Evolutionary conservation across 2,329 filamentous ascomycete species (phyloP), one percentile per base, ranked within the genome.

Genomic region (Penicillium sp.): DNA sequence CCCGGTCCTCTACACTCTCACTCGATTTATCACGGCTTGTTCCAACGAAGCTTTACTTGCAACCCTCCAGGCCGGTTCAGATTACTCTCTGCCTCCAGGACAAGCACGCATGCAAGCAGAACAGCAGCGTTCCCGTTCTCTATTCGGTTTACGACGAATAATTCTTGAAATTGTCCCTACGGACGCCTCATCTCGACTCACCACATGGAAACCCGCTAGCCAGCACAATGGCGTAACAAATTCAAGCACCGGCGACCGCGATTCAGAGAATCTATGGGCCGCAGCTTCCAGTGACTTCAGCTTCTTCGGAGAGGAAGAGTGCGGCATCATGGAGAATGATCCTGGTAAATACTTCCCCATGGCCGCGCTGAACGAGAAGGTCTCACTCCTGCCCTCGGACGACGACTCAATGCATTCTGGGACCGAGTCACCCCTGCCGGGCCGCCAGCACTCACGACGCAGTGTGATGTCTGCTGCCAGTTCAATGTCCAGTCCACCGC

Each of bases 281-380:
- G 82, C 82, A 8, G 81, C 82, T 3, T 73, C 76, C 50, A 74
- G 79, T 46, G 83, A 86, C 61, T 86, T 85, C 55, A 82, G 79
- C 25, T 84, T 84, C 66, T 86, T 86, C 51, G 77, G 74, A 1
- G 80, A 82, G 35, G 79, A 79, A 42, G 81, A 84, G 59, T 81
- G 80, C 53, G 70, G 78, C 10, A 70, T 80, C 13, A 77, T 77
- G 13, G 70, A 71, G 22, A 66, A 70, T 46, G 76, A 79, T 28
- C 69, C 71, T 5, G 71, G 71, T 2, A 73, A 72, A 47, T 71
- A 71, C 45, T 69, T 78, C 43, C 76, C 77, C 1, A 73, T 77
- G 52, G 69, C 72, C 2, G 60, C 60, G 5, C 54, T 71, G 24
- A 76, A 75, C 33, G 71, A 75, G 35, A 79, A 78, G 58, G 71